phyloP scores from a whole-genome alignment of 306 rosid genomes.

The Cucumis hystrix region DNA sequence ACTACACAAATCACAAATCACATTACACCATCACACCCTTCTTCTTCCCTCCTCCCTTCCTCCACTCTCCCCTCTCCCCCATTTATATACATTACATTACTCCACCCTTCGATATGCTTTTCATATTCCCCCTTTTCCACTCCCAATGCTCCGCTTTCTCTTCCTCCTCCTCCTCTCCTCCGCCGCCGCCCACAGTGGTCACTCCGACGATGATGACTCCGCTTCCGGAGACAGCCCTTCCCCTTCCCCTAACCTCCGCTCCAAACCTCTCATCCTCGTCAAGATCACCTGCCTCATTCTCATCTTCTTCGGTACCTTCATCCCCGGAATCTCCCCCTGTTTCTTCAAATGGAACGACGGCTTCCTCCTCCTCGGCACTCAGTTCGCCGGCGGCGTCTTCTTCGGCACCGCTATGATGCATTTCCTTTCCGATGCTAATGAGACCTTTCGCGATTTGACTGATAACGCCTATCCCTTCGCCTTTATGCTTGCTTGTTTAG shows the following conservation, averaged over 20 bases:
- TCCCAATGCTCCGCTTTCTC: neutral
- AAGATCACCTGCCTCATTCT: slow-evolving; percentile 46
- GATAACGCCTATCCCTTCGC: slow-evolving; percentile 48
- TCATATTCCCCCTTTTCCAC: neutral
- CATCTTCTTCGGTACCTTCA: slow-evolving; percentile 46
- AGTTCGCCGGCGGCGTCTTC: slow-evolving; percentile 68
- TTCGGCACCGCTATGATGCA: slow-evolving; percentile 77
- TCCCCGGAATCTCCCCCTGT: slow-evolving; percentile 49
- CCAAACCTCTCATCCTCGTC: slow-evolving; percentile 32
- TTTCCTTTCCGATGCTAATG: slow-evolving; percentile 55
- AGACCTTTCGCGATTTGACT: slow-evolving; percentile 46
- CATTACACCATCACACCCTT: neutral
- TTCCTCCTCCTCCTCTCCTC: slow-evolving; percentile 18
- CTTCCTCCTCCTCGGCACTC: slow-evolving; percentile 57
- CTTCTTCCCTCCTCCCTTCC: too few relatives aligned
- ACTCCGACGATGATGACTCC: slow-evolving; percentile 20
- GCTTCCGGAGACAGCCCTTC: neutral
- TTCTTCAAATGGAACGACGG: slow-evolving; percentile 59
- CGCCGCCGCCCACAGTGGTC: slow-evolving; percentile 42
- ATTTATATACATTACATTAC: neutral
- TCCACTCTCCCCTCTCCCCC: neutral
- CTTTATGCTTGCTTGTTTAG: slow-evolving; percentile 51
- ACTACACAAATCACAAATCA: too few relatives aligned
- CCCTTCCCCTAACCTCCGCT: slow-evolving; percentile 19
- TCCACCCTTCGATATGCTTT: neutral